Base-by-base conservation (phyloP, 495 filamentous ascomycete species). In the Penicillium mononematosum region DNA sequence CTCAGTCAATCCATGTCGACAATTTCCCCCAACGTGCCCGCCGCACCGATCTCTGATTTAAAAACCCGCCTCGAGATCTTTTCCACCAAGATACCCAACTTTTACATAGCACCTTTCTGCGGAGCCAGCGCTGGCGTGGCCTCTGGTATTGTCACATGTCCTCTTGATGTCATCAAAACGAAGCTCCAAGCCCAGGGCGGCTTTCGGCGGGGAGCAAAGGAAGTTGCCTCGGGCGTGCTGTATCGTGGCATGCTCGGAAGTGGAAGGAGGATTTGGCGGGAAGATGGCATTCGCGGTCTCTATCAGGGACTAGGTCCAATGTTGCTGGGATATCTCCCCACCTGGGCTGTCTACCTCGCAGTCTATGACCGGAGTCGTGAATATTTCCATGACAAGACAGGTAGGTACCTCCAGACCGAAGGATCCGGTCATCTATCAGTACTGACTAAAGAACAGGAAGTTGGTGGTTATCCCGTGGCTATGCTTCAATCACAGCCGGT, bases 91-190 rank as follows among this genome's bases (percentile, higher is more conserved):
- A 59, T 85, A 5, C 83, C 85, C 14, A 73, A 77, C 34, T 70
- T 70, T 17, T 80, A 73, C 48, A 73, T 88, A 32, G 78, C 84
- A 66, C 81, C 89, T 44, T 77, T 97, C 42, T 85, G 91, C 38
- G 94, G 94, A 44, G 95, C 91, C 10, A 79, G 87, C 38, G 93
- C 92, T 49, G 94, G 94, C 52, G 88, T 96, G 58, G 89, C 88
- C 5, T 96, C 92, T 5, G 94, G 94, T 8, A 83, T 98, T 41
- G 91, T 97, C 60, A 98, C 94, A 43, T 99, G 94, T 68, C 94
- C 94, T 19, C 83, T 99, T 52, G 94, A 99, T 79, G 94, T 99
- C 50, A 98, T 99, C 67, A 99, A 99, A 76, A 99, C 94, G 45
- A 97, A 96, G 70, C 73, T 99, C 50, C 94, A 99, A 71, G 95